These are phyloP conservation scores for Coprinopsis marcescibilis DNA, from an alignment of 768 basidiomycete species.

Conservation along the genomic window DNA sequence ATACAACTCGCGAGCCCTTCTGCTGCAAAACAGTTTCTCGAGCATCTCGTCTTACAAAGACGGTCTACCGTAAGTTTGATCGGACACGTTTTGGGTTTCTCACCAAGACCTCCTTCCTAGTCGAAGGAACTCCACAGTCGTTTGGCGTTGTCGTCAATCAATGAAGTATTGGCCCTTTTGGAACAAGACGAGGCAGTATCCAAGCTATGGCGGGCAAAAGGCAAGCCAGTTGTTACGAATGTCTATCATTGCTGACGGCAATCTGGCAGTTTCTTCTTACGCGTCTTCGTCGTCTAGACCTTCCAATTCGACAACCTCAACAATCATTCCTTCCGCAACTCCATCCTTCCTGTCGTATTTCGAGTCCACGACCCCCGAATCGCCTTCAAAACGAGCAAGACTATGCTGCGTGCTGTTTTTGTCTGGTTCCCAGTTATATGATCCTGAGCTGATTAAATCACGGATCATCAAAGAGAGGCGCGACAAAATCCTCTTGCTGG, in stretches of 20 bases:
- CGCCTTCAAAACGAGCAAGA: conserved; percentile 63
- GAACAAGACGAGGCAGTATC: conserved; percentile 46
- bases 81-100: not conserved
- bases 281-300: conserved; percentile 20
- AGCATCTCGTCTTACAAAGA: conserved; percentile 71
- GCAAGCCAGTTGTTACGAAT: conserved; percentile 24
- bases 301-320: conserved; percentile 2
- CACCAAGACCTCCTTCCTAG: conserved; percentile 25
- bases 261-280: conserved; percentile 45
- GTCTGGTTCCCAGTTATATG: conserved; percentile 69
- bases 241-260: not conserved
- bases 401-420: conserved; percentile 77
- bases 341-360: conserved; percentile 68
- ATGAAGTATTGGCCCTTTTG: conserved; percentile 46
- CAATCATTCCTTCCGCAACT: not conserved
- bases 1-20: conserved; percentile 49
- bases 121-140: conserved; percentile 61
- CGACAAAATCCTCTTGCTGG: conserved; percentile 57
- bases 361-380: conserved; percentile 76
- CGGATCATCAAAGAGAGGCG: conserved; percentile 17
- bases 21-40: conserved; percentile 69
- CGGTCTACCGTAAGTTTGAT: conserved; percentile 48
- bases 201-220: conserved; percentile 70
- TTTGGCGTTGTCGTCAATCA: conserved; percentile 51
- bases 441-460: conserved; percentile 40